Percentiles rank a stretch among this genome's conserved stretches.
Evolutionary conservation across 306 rosid genomes (phyloP).

Genomic region (Albizia julibrissin): DNA sequence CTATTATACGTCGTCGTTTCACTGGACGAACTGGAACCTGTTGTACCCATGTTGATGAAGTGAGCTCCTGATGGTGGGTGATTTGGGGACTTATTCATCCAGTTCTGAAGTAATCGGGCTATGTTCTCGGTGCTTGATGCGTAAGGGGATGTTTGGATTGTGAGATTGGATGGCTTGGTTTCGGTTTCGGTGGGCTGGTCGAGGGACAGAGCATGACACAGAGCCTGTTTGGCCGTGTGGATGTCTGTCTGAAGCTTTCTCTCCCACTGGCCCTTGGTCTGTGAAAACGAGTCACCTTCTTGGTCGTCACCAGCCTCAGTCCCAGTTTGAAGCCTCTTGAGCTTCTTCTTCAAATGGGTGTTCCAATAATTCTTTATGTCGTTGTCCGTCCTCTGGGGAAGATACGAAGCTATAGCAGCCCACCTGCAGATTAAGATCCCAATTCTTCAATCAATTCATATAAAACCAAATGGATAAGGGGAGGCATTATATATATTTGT

Average conservation of each 20-base stretch:
- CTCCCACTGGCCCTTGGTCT: conserved; percentile 89
- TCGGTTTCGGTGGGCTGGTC: conserved; percentile 35
- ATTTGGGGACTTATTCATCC: conserved; percentile 61
- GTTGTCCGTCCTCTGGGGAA: conserved; percentile 68
- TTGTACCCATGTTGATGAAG: neutral
- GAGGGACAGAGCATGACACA: conserved; percentile 82
- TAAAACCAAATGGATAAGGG: neutral
- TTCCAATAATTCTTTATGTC: conserved; percentile 74
- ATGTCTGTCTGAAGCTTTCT: conserved; percentile 92
- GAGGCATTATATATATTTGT: neutral
- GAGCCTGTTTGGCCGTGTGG: conserved; percentile 81
- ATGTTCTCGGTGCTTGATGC: conserved; percentile 84
- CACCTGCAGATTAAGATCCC: conserved; percentile 35
- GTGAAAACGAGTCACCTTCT: conserved; percentile 36
- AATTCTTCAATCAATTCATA: neutral
- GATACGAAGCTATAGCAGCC: conserved; percentile 82
- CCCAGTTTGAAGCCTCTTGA: conserved; percentile 36
- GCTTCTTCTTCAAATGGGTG: conserved; percentile 66
- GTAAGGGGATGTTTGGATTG: conserved; percentile 39
- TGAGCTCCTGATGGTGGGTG: neutral
- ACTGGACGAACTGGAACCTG: neutral
- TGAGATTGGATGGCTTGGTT: conserved; percentile 39
- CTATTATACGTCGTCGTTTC: neutral
- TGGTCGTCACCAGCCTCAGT: conserved; percentile 28
- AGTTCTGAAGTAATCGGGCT: conserved; percentile 65